phyloP scores from a whole-genome alignment of 2,329 filamentous ascomycete genomes.

The Hirsutella minnesotensis region DNA sequence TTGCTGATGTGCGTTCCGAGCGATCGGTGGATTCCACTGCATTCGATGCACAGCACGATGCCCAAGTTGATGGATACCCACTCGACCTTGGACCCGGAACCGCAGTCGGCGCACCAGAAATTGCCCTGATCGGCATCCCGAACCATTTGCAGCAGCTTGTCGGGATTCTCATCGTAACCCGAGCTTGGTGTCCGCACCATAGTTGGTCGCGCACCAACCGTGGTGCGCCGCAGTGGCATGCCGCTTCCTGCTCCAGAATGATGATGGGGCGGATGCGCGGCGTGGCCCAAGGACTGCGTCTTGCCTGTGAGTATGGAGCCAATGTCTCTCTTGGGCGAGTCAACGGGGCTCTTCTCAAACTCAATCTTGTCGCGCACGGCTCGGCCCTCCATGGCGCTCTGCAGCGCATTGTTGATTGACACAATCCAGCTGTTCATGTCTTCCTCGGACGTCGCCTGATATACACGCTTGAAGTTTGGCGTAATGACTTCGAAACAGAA shows the following conservation, averaged over 20 bases:
- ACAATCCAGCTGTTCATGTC: conserved; percentile 97
- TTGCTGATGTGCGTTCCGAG: conserved; percentile 97
- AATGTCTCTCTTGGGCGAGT: conserved; percentile 67
- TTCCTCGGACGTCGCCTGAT: conserved; percentile 94
- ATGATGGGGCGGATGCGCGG: conserved; percentile 37
- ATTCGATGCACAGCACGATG: conserved; percentile 94
- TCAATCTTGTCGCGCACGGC: conserved; percentile 43
- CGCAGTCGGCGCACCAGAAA: conserved; percentile 87
- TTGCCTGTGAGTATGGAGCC: conserved; percentile 90
- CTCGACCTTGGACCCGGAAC: conserved; percentile 83
- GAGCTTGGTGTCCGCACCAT: conserved; percentile 58
- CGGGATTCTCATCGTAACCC: conserved; percentile 69
- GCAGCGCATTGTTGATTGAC: conserved; percentile 92
- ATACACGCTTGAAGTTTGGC: conserved; percentile 88
- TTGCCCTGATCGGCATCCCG: conserved; percentile 89
- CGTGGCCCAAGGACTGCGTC: conserved; percentile 56
- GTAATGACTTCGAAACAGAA: conserved; percentile 99
- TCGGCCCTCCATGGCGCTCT: conserved; percentile 85
- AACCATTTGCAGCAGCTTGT: conserved; percentile 75
- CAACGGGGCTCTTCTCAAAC: conserved; percentile 23
- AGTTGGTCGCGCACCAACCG: conserved; percentile 75
- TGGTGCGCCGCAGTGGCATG: conserved; percentile 71
- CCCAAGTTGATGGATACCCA: conserved; percentile 98
- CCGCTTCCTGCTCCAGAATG: conserved; percentile 31
- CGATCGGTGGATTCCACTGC: conserved; percentile 92